Conservation (phyloP, 164 flowering plant genomes). For the Vitis vinifera region DNA sequence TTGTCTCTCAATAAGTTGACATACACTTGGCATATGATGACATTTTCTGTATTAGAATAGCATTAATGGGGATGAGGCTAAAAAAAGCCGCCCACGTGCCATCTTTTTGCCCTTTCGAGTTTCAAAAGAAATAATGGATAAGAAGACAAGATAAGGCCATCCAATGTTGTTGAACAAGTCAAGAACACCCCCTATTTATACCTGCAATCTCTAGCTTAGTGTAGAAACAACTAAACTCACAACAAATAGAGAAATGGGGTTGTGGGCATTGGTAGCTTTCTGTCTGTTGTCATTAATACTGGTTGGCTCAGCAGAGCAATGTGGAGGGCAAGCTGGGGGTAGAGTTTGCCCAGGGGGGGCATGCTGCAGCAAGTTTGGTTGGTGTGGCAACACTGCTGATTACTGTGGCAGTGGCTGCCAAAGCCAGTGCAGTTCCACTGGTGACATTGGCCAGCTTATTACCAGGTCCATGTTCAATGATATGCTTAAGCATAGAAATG, state of each 20-base stretch:
- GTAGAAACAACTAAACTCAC: no score
- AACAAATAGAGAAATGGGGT: not conserved
- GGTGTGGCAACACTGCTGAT: slow-evolving; percentile 27
- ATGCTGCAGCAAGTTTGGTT: slow-evolving; percentile 36
- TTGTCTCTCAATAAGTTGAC: no score
- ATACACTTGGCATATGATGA: no score
- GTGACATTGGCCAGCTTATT: slow-evolving; percentile 22
- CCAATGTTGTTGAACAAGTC: no score
- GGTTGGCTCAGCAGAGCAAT: slow-evolving; percentile 25
- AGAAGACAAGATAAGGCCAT: no score
- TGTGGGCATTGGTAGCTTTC: not conserved
- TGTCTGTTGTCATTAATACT: not conserved
- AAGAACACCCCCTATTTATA: no score
- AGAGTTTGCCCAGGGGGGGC: slow-evolving; percentile 27
- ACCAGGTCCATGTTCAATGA: slow-evolving; percentile 11
- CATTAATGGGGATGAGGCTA: no score
- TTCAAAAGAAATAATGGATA: no score
- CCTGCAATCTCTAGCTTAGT: no score
- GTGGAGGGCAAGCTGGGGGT: slow-evolving; percentile 37
- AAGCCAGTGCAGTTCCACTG: slow-evolving; percentile 24
- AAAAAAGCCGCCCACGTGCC: no score
- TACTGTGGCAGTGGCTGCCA: slow-evolving; percentile 29
- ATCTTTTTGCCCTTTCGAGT: no score
- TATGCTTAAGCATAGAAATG: slow-evolving; percentile 9
- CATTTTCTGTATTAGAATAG: no score